Conservation (phyloP, 306 rosid species). For the Rosa rugosa region DNA sequence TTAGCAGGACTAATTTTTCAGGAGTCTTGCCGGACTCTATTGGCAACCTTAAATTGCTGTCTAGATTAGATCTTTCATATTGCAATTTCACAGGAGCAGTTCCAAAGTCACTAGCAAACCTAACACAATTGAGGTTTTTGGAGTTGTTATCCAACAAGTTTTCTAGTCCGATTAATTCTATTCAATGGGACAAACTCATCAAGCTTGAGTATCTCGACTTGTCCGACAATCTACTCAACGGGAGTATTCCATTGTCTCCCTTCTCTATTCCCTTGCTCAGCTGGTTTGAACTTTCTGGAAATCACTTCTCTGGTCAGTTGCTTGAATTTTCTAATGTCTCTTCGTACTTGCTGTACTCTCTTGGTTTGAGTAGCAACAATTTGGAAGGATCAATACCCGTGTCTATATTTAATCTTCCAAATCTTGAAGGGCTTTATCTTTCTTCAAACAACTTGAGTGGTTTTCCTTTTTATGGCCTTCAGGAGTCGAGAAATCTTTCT, state of each 20-base stretch:
- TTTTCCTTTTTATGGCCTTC: slow-evolving; percentile 10
- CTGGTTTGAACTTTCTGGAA: neutral
- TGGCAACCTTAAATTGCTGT: slow-evolving; percentile 15
- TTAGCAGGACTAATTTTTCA: neutral
- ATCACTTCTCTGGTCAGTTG: slow-evolving; percentile 11
- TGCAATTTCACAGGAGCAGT: slow-evolving; percentile 21
- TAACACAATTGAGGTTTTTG: slow-evolving; percentile 12
- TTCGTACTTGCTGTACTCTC: slow-evolving; percentile 3
- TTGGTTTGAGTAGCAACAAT: slow-evolving; percentile 42
- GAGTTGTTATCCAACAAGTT: slow-evolving; percentile 18
- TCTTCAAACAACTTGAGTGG: slow-evolving; percentile 19
- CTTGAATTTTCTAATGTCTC: slow-evolving; percentile 21
- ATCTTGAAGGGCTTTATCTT: slow-evolving; percentile 21
- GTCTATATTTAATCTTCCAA: slow-evolving; percentile 18
- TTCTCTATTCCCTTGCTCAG: slow-evolving; percentile 17
- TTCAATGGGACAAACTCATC: slow-evolving; percentile 20
- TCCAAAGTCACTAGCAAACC: slow-evolving; percentile 10
- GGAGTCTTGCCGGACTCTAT: slow-evolving; percentile 25
- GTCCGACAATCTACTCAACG: slow-evolving; percentile 13
- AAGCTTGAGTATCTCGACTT: slow-evolving; percentile 3
- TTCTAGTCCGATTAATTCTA: slow-evolving; percentile 5
- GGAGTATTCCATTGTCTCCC: slow-evolving; percentile 25
- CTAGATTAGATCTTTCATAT: neutral
- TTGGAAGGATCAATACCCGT: slow-evolving; percentile 45
- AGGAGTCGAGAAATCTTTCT: slow-evolving; percentile 5